These are phyloP conservation scores for Malus domestica DNA, from an alignment of 306 rosid genomes.

Conservation along the genomic window ASM211411v1 NC_041790.1:3286001-3286500, in stretches of 20 bases:
- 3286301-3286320: not conserved
- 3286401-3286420: slow-evolving; percentile 81
- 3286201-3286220: not conserved
- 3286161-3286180: slow-evolving; percentile 76
- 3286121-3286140: slow-evolving; percentile 94
- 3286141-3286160: slow-evolving; percentile 74
- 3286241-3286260: not conserved
- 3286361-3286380: slow-evolving; percentile 53
- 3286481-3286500: not conserved
- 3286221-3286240: not conserved
- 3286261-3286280: not conserved
- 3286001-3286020: slow-evolving; percentile 11
- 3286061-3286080: slow-evolving; percentile 92
- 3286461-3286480: slow-evolving; percentile 11
- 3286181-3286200: slow-evolving; percentile 40
- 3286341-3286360: not conserved
- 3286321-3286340: not conserved
- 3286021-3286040: slow-evolving; percentile 89
- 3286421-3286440: slow-evolving; percentile 98
- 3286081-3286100: slow-evolving; percentile 79
- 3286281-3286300: not conserved
- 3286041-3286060: slow-evolving; percentile 85
- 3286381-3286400: slow-evolving; percentile 88
- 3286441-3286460: slow-evolving; percentile 88
- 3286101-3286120: slow-evolving; percentile 88